Conservation (phyloP, 768 basidiomycete genomes). For the Amanita phalloides region DNA sequence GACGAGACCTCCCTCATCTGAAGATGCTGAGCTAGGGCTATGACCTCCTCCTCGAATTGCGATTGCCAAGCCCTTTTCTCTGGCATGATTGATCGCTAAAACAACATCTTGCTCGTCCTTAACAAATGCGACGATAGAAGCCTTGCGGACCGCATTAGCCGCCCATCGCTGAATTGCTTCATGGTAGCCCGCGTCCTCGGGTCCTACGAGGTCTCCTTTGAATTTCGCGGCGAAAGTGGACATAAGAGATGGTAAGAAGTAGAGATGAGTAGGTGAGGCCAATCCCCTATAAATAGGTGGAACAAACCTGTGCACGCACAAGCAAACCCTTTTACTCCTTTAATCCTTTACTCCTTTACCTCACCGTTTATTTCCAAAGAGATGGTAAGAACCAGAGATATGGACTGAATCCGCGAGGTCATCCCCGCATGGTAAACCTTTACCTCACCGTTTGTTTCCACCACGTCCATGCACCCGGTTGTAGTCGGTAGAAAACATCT, state of each 20-base stretch:
- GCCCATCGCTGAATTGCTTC: conserved; percentile 36
- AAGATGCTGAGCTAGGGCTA: conserved; percentile 30
- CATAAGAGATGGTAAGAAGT: conserved; percentile 6
- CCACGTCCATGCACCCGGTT: no score
- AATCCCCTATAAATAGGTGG: neutral
- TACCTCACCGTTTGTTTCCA: no score
- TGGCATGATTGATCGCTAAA: conserved; percentile 24
- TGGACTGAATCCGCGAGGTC: no score
- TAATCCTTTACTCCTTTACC: no score
- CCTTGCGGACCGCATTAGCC: conserved; percentile 25
- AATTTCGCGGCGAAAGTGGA: conserved; percentile 10
- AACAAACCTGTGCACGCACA: no score
- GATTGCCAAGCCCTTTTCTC: conserved; percentile 22
- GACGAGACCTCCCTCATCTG: conserved; percentile 34
- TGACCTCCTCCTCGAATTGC: conserved; percentile 41
- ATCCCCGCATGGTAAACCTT: no score
- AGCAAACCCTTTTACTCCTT: no score
- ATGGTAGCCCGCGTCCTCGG: conserved; percentile 24
- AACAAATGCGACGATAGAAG: conserved; percentile 31
- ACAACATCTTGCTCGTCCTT: conserved; percentile 30
- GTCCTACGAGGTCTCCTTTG: conserved; percentile 28
- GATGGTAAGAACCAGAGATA: no score
- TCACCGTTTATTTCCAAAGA: no score
- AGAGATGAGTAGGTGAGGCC: neutral
- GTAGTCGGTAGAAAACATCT: no score